These are phyloP conservation scores for Adansonia digitata DNA, from an alignment of 345 rosid species.

Conservation along the genomic window DNA sequence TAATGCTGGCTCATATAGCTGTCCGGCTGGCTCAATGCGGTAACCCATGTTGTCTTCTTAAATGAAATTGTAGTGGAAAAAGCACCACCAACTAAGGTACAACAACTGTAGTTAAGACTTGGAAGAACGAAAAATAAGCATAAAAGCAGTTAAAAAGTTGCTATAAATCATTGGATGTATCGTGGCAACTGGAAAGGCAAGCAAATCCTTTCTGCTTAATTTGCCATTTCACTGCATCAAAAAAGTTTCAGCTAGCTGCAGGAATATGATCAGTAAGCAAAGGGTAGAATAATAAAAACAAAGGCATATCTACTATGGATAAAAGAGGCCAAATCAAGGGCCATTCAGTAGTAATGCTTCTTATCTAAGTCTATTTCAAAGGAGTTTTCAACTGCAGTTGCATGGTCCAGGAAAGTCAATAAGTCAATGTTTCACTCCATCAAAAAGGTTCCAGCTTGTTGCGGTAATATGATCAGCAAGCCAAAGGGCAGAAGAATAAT, in stretches of 20 bases:
- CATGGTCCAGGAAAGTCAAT: constrained; percentile 26
- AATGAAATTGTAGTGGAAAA: not conserved
- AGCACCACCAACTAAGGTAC: not conserved
- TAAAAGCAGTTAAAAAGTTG: not conserved
- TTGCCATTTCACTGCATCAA: not conserved
- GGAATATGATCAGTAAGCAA: not conserved
- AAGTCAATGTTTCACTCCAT: constrained; percentile 18
- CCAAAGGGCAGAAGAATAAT: no score
- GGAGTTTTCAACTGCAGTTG: constrained; percentile 21
- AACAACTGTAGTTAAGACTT: not conserved
- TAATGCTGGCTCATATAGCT: no score
- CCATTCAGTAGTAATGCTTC: constrained; percentile 23
- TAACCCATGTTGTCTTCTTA: no score
- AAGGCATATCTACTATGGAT: not conserved
- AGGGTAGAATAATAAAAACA: not conserved
- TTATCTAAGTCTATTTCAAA: constrained; percentile 19
- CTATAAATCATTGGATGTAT: not conserved
- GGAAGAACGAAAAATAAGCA: not conserved
- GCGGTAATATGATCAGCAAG: not conserved
- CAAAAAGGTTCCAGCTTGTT: not conserved
- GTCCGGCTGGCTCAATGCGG: not conserved
- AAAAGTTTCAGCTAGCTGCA: not conserved
- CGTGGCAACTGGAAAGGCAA: constrained; percentile 1
- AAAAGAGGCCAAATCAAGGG: constrained; percentile 12
- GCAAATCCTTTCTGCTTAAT: not conserved